Percentiles rank a stretch among this genome's conserved stretches.
Conservation (phyloP, 2,329 filamentous ascomycete species). For the Fusarium devonianum region DNA sequence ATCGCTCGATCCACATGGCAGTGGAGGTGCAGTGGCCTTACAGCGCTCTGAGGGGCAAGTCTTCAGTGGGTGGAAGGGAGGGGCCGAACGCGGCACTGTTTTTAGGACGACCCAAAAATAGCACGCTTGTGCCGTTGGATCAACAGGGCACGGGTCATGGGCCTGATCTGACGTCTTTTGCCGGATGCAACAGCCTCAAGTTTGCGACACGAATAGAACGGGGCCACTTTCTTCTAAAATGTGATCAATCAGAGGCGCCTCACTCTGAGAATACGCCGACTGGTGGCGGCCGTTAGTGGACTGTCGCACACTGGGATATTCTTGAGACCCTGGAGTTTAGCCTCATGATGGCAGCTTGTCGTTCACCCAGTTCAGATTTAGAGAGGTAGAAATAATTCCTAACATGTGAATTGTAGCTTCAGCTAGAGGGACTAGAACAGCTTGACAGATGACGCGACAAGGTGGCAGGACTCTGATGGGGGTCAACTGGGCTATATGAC, state of each 20-base stretch:
- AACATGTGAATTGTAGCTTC: not conserved
- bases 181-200: conserved; percentile 1
- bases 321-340: conserved; percentile 27
- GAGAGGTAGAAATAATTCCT: no score
- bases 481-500: conserved; percentile 1
- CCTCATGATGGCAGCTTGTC: conserved; percentile 12
- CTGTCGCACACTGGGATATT: not conserved
- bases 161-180: conserved; percentile 9
- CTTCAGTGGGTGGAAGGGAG: conserved; percentile 13
- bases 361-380: conserved; percentile 18
- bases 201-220: conserved; percentile 29
- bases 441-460: not conserved
- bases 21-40: conserved; percentile 2
- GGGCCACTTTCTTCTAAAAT: conserved; percentile 11
- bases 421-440: not conserved
- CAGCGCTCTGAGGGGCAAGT: conserved; percentile 1
- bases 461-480: conserved; percentile 14
- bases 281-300: not conserved
- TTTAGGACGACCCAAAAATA: conserved; percentile 28
- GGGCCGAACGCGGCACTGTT: conserved; percentile 11
- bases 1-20: conserved; percentile 24
- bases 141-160: no score
- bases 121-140: not conserved
- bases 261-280: conserved; percentile 26
- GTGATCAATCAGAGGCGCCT: conserved; percentile 14